Evolutionary conservation across 2,329 filamentous ascomycete species (phyloP).

Genomic region (Exophiala spinifera): DNA sequence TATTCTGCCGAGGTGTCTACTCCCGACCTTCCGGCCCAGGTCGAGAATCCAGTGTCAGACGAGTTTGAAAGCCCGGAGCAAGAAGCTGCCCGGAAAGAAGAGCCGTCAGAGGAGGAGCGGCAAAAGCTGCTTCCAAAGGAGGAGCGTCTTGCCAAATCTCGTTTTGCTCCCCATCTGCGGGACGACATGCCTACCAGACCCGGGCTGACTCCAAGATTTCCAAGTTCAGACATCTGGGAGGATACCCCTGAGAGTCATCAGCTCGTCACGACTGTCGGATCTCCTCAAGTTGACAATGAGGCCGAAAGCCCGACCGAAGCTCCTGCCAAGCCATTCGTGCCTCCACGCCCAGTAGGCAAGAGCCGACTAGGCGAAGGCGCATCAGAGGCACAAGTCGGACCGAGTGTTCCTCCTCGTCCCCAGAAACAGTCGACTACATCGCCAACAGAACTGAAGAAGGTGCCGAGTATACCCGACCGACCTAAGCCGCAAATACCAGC

Average conservation of each 20-base stretch:
- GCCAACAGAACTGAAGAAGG: constrained; percentile 50
- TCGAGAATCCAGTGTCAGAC: constrained; percentile 33
- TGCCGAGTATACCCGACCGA: constrained; percentile 54
- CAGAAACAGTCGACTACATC: constrained; percentile 29
- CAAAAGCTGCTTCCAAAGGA: constrained; percentile 39
- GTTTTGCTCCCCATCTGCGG: constrained; percentile 48
- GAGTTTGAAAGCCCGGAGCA: constrained; percentile 47
- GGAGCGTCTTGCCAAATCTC: constrained; percentile 31
- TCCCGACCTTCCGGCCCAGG: constrained; percentile 58
- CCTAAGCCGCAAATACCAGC: constrained; percentile 66
- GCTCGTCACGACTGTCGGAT: constrained; percentile 70
- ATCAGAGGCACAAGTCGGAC: constrained; percentile 23
- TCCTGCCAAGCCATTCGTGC: constrained; percentile 32
- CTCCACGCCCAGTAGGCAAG: constrained; percentile 31
- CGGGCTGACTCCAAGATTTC: constrained; percentile 68
- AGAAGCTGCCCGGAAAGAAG: constrained; percentile 43
- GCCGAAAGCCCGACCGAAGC: constrained; percentile 38
- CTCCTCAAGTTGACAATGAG: constrained; percentile 50
- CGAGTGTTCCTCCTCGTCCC: constrained; percentile 34
- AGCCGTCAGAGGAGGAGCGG: constrained; percentile 40
- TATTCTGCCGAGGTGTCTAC: constrained; percentile 77
- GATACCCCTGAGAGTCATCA: constrained; percentile 81
- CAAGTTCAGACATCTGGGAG: constrained; percentile 92
- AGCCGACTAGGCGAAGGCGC: constrained; percentile 27
- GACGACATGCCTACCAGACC: constrained; percentile 52